These are phyloP conservation scores for Cymbopogon citratus DNA, from an alignment of 176 grass and related monocot species.

Conservation along the genomic window DNA sequence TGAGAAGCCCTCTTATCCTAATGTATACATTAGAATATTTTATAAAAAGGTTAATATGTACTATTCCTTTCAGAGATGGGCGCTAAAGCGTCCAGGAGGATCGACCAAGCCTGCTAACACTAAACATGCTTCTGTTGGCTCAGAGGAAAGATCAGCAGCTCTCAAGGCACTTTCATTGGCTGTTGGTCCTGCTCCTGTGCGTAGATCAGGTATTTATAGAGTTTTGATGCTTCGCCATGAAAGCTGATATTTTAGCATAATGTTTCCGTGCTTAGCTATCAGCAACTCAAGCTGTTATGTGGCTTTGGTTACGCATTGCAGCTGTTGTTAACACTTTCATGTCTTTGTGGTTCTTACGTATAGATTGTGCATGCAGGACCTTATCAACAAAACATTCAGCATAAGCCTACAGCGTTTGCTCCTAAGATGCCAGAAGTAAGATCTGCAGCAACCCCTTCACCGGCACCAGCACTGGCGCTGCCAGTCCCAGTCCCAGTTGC, in stretches of 20 bases:
- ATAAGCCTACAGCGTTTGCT: slow-evolving; percentile 28
- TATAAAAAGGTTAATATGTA: background rate
- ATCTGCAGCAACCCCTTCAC: slow-evolving; percentile 2
- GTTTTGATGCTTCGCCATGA: background rate
- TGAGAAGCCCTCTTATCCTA: background rate
- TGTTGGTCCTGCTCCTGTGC: slow-evolving; percentile 41
- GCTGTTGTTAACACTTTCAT: background rate
- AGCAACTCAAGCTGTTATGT: background rate
- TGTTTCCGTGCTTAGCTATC: background rate
- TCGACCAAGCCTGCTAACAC: slow-evolving; percentile 20
- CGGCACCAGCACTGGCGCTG: background rate
- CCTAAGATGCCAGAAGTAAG: slow-evolving; percentile 12
- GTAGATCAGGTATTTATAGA: slow-evolving; percentile 47
- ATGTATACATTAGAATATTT: background rate
- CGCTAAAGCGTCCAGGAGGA: slow-evolving; percentile 52
- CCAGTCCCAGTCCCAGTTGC: slow-evolving; percentile 20
- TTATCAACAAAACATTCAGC: slow-evolving; percentile 30
- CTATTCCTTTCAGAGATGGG: slow-evolving; percentile 76
- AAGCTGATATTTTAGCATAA: background rate
- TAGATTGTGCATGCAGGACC: slow-evolving; percentile 27
- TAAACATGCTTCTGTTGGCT: slow-evolving; percentile 36
- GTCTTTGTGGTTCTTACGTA: background rate
- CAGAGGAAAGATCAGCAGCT: slow-evolving; percentile 56
- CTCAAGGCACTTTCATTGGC: slow-evolving; percentile 54
- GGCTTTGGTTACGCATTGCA: slow-evolving; percentile 4